Evolutionary conservation across 345 rosid species (phyloP).

Genomic region (Murraya paniculata): DNA sequence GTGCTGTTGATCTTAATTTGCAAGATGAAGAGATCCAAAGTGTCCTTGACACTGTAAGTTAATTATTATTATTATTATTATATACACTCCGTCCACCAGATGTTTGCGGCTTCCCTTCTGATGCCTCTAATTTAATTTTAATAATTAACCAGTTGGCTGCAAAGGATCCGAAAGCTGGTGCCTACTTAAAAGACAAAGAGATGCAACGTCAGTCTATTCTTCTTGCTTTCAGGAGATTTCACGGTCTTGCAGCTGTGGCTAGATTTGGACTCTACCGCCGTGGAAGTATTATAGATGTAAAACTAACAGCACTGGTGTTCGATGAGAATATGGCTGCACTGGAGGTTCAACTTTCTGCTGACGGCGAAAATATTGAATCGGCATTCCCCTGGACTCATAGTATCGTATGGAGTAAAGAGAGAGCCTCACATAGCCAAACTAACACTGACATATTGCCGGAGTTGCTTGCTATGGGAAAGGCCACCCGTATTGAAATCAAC

Average conservation of each 20-base stretch:
- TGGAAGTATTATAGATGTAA: background rate
- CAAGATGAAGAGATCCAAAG: too few species aligned
- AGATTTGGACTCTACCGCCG: background rate
- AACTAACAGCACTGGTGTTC: background rate
- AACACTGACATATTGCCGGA: too few species aligned
- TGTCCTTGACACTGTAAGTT: too few species aligned
- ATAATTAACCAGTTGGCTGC: background rate
- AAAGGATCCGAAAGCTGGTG: background rate
- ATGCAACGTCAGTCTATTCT: background rate
- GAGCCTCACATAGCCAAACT: too few species aligned
- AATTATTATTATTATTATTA: too few species aligned
- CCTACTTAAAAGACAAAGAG: background rate
- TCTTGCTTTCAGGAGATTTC: background rate
- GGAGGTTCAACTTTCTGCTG: background rate
- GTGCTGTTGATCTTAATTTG: too few species aligned
- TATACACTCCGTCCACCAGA: too few species aligned
- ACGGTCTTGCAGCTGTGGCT: background rate
- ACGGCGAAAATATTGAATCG: background rate
- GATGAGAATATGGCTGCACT: background rate
- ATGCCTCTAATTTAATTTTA: background rate
- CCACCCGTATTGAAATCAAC: too few species aligned
- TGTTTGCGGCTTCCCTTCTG: background rate
- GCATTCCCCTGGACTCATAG: background rate
- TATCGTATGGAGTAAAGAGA: too few species aligned
- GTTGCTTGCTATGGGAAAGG: too few species aligned